Conservation (phyloP, 2,329 filamentous ascomycete species). For the Paecilomyces formosus region DNA sequence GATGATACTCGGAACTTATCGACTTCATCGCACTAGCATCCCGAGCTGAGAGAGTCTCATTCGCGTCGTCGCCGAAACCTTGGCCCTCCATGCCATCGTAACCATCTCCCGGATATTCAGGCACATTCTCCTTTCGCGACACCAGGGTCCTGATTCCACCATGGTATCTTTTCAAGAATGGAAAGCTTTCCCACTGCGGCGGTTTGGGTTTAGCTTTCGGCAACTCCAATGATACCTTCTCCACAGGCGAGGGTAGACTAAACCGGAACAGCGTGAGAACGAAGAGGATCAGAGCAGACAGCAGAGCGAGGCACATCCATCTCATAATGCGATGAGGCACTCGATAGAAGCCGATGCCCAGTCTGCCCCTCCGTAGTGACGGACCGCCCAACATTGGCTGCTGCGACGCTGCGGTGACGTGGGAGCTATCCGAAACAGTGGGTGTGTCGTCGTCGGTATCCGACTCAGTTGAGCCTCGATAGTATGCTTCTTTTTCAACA, state of each 20-base stretch:
- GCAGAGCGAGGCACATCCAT: conserved; percentile 67
- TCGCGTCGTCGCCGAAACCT: not conserved
- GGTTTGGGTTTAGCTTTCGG: conserved; percentile 57
- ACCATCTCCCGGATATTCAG: conserved; percentile 67
- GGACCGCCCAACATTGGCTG: conserved; percentile 32
- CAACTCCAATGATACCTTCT: conserved; percentile 31
- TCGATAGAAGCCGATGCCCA: conserved; percentile 44
- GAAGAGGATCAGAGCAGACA: conserved; percentile 65
- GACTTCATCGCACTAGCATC: conserved; percentile 22
- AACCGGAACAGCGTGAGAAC: conserved; percentile 67
- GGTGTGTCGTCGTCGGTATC: conserved; percentile 22
- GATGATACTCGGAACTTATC: conserved; percentile 53
- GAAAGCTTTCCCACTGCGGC: conserved; percentile 74
- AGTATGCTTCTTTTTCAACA: conserved; percentile 5
- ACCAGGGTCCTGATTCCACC: conserved; percentile 73
- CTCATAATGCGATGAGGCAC: conserved; percentile 67
- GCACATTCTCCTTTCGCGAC: conserved; percentile 56
- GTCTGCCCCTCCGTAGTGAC: conserved; percentile 26
- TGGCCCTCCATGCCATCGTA: conserved; percentile 48
- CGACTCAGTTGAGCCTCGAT: conserved; percentile 17
- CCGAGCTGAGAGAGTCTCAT: conserved; percentile 7
- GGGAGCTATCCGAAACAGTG: conserved; percentile 48
- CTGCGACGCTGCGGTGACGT: conserved; percentile 36
- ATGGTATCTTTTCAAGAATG: conserved; percentile 81
- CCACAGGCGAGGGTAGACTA: conserved; percentile 46